A percentile compares a stretch with the other conserved stretches of the same genome.
Evolutionary conservation across 2,329 filamentous ascomycete species (phyloP).

Genomic region (Microcera coccophila): DNA sequence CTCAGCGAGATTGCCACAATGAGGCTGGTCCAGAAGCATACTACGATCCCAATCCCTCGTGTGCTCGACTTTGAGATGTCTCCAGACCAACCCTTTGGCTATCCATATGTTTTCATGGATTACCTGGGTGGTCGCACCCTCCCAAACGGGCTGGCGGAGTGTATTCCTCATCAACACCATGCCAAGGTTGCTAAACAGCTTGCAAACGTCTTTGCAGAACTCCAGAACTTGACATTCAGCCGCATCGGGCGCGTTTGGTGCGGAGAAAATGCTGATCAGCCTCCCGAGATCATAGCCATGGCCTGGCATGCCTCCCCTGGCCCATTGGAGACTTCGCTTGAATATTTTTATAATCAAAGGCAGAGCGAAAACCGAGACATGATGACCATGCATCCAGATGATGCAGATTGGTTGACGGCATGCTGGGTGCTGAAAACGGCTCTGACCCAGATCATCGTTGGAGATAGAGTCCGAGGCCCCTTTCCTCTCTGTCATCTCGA

Average conservation of each 20-base stretch:
- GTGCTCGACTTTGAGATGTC: conserved; percentile 21
- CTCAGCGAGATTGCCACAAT: conserved; percentile 30
- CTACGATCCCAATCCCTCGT: conserved; percentile 21
- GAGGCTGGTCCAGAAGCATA: conserved; percentile 18
- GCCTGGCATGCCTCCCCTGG: conserved; percentile 19
- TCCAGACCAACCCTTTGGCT: conserved; percentile 21
- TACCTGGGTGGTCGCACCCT: conserved; percentile 17
- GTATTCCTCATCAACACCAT: conserved; percentile 16
- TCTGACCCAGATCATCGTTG: conserved; percentile 27
- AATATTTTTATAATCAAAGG: conserved; percentile 28
- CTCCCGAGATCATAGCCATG: conserved; percentile 22
- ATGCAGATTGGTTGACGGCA: conserved; percentile 27
- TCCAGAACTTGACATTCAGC: conserved; percentile 24
- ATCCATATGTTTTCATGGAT: conserved; percentile 27
- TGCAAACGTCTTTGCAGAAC: conserved; percentile 20
- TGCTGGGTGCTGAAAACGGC: conserved; percentile 32
- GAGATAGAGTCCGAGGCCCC: conserved; percentile 30
- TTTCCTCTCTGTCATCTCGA: conserved; percentile 35
- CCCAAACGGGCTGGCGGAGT: conserved; percentile 8
- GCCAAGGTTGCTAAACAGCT: conserved; percentile 25
- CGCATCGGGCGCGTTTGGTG: conserved; percentile 27
- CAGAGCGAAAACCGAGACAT: conserved; percentile 23
- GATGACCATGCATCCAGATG: conserved; percentile 17
- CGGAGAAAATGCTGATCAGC: conserved; percentile 21
- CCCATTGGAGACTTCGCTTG: conserved; percentile 26